Evolutionary conservation across 306 rosid species (phyloP), one percentile per base, ranked within the genome.

Genomic region (Hippophae rhamnoides): DNA sequence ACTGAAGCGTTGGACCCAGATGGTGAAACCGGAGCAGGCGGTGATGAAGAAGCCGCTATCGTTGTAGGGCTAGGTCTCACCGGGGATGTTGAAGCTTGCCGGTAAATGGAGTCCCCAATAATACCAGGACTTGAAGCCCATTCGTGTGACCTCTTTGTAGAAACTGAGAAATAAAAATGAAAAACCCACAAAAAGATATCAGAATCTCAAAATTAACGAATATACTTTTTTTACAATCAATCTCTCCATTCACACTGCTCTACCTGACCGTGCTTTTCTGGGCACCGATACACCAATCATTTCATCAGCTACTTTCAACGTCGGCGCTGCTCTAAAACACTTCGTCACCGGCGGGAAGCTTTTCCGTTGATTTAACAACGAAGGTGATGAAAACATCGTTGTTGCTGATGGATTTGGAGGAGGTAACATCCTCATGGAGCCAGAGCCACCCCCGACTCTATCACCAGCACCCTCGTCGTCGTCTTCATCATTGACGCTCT

Each of bases 191-290:
- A 41, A 38, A 10, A 26, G 4, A 10, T 5, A 59, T 68, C 47
- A 69, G 66, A 71, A 72, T 23, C 54, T 7, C 10, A 47, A 40
- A 63, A 69, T 56, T 42, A 8, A 47, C 3, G 31, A 50, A 45
- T 52, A 66, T 45, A 51, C 57, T 41, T 50, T 50, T 51, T 25
- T 13, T 43, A 47, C 6, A 9, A 41, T 31, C 26, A 43, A 8
- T 54, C 56, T 61, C 59, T 57, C 10, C 57, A 26, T 31, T 31
- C 3, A 4, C 38, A 4, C 51, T 51, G 54, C 64, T 52, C 62
- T 75, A 93, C 99, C 99, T 72, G 99, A 84, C 63, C 99, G 99
- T 63, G 99, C 97, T 67, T 80, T 93, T 52, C 99, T 78, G 0
- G 99, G 99, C 5, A 93, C 90, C 38, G 84, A 60, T 18, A 86